phyloP scores from a whole-genome alignment of 768 basidiomycete genomes.

The Tylopilus vinaceipallidus region DNA sequence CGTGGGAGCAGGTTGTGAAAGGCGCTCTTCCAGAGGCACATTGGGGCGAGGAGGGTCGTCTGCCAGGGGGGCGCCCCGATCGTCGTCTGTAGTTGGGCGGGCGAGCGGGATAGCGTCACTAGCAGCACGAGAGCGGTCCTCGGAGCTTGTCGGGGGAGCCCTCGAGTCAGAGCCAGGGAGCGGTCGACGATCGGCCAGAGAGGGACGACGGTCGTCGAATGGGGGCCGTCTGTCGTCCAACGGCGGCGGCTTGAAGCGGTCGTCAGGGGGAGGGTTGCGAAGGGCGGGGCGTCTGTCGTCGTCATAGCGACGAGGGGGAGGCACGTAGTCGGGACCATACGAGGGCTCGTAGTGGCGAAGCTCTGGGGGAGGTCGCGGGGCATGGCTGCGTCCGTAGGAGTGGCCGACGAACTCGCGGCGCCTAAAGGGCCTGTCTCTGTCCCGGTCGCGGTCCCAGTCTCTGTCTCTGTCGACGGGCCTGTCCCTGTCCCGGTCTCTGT shows the following conservation, averaged over 20 bases:
- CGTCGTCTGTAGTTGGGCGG: constrained; percentile 24
- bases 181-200: constrained; percentile 29
- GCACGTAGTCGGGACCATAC: constrained; percentile 34
- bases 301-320: constrained; percentile 35
- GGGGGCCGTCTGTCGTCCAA: constrained; percentile 32
- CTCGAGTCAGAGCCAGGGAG: constrained; percentile 21
- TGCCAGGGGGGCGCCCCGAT: constrained; percentile 24
- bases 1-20: constrained; percentile 32
- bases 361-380: constrained; percentile 44
- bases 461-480: constrained; percentile 33
- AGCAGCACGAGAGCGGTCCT: constrained; percentile 22
- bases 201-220: constrained; percentile 28
- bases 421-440: constrained; percentile 35
- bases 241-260: constrained; percentile 25
- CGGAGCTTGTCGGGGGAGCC: constrained; percentile 10
- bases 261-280: constrained; percentile 21
- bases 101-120: constrained; percentile 17
- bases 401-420: constrained; percentile 38
- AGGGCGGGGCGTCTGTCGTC: constrained; percentile 28
- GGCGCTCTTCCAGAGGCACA: constrained; percentile 39
- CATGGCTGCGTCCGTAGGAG: constrained; percentile 39
- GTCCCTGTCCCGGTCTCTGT: constrained; percentile 36
- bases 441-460: constrained; percentile 38
- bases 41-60: constrained; percentile 29
- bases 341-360: constrained; percentile 48